phyloP scores from a whole-genome alignment of 1,284 basidiomycete species.

The Cutaneotrichosporon mucoides region DNA sequence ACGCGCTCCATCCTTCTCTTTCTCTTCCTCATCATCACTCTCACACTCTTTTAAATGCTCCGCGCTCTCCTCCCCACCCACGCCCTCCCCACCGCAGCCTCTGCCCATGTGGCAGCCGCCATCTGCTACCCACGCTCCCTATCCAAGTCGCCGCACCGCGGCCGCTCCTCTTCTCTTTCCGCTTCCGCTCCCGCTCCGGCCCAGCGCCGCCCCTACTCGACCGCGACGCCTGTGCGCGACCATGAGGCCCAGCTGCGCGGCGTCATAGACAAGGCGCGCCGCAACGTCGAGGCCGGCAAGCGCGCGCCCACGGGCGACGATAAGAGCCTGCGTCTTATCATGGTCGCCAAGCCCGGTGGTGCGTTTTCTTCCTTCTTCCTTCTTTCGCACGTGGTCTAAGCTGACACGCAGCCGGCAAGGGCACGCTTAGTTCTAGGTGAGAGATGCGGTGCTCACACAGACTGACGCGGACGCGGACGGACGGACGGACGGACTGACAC shows the following conservation, averaged over 20 bases:
- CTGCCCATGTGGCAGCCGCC: too few species aligned
- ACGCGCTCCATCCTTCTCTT: too few species aligned
- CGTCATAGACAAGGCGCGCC: not conserved
- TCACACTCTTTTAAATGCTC: not conserved
- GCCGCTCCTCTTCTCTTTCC: not conserved
- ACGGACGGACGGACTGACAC: too few species aligned
- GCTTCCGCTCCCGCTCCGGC: not conserved
- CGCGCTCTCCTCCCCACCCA: not conserved
- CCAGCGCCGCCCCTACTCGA: not conserved
- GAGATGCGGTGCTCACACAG: not conserved
- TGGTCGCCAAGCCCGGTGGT: slow-evolving; percentile 51
- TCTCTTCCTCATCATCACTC: not conserved
- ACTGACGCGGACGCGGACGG: not conserved
- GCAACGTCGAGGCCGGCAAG: slow-evolving; percentile 3
- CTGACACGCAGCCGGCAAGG: slow-evolving; percentile 21
- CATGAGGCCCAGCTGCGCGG: slow-evolving; percentile 1
- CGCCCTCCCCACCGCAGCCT: not conserved
- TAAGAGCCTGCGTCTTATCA: slow-evolving; percentile 38
- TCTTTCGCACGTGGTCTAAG: not conserved
- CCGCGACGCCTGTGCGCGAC: not conserved
- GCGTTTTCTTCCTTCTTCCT: not conserved
- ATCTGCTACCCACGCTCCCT: too few species aligned
- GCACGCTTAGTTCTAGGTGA: slow-evolving; percentile 41
- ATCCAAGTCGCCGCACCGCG: too few species aligned
- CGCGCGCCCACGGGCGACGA: slow-evolving; percentile 4